Conservation (phyloP, 192 early-diverging fungal species). For the Backusella australiensis region DNA sequence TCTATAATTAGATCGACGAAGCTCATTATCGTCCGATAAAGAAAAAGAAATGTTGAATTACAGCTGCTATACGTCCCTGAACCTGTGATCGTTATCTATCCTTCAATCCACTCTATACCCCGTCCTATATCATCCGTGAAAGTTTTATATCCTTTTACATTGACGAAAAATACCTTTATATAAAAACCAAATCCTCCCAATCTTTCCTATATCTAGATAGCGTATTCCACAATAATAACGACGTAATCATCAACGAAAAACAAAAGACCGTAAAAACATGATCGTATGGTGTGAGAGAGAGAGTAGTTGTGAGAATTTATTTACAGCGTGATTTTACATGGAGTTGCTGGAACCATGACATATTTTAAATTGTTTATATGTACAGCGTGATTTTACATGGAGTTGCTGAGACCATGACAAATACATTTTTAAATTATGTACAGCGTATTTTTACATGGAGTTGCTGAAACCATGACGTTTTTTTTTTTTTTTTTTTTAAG, state of each 20-base stretch:
- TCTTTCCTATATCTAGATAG: too few species aligned
- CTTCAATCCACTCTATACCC: not conserved
- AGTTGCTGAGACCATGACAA: slow-evolving; percentile 18
- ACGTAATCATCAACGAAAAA: not conserved
- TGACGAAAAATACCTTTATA: not conserved
- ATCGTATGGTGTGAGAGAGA: not conserved
- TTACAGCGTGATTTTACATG: slow-evolving; percentile 30
- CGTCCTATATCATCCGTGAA: not conserved
- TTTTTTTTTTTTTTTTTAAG: too few species aligned
- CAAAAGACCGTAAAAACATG: not conserved
- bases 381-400: slow-evolving; percentile 31
- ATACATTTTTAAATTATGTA: slow-evolving; percentile 10
- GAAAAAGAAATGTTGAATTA: not conserved
- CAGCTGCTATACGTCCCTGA: not conserved
- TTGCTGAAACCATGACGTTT: slow-evolving; percentile 15
- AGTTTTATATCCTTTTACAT: not conserved
- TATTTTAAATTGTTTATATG: not conserved
- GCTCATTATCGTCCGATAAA: not conserved
- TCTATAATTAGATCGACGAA: not conserved
- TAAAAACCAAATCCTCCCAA: not conserved
- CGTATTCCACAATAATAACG: not conserved
- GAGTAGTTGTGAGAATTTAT: not conserved
- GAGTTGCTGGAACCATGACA: slow-evolving; percentile 23
- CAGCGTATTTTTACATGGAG: slow-evolving; percentile 28
- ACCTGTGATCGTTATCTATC: not conserved